Percentiles rank a stretch among this genome's conserved stretches.
Conservation (phyloP, 176 grass and related monocot species). For the Tillandsia leiboldiana region DNA sequence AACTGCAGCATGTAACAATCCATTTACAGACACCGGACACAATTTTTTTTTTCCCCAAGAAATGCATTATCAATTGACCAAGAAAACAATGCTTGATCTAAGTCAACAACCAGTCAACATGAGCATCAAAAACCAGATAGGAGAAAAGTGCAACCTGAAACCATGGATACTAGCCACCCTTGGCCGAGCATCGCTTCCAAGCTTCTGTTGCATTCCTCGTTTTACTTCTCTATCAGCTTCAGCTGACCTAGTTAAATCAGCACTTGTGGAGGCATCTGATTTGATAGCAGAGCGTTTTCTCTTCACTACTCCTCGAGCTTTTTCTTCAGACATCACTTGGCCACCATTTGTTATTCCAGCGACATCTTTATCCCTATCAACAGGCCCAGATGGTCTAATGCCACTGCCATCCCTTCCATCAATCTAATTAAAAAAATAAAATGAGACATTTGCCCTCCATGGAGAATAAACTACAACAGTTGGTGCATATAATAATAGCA, state of each 20-base stretch:
- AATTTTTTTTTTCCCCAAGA: no score
- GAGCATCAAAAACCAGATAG: background rate
- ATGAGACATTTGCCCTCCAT: constrained; percentile 18
- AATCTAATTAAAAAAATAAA: constrained; percentile 54
- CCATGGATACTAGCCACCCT: constrained; percentile 41
- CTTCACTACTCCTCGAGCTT: constrained; percentile 55
- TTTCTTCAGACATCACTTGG: constrained; percentile 43
- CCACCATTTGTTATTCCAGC: constrained; percentile 44
- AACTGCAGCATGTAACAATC: no score
- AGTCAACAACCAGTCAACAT: background rate
- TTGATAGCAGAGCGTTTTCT: constrained; percentile 82
- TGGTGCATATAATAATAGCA: constrained; percentile 17
- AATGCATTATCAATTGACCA: no score
- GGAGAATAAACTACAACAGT: constrained; percentile 10
- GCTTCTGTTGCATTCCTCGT: constrained; percentile 56
- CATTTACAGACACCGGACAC: no score
- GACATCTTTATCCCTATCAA: constrained; percentile 61
- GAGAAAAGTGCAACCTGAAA: constrained; percentile 46
- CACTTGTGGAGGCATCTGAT: constrained; percentile 37
- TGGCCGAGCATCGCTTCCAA: constrained; percentile 42
- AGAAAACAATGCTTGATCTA: no score
- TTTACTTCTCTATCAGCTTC: constrained; percentile 63
- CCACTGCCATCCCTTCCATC: constrained; percentile 51
- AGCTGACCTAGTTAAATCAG: constrained; percentile 30
- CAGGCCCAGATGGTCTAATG: constrained; percentile 32